These are phyloP conservation scores for Silene vulgaris DNA, from an alignment of 179 eudicot species.

Conservation along the genomic window DNA sequence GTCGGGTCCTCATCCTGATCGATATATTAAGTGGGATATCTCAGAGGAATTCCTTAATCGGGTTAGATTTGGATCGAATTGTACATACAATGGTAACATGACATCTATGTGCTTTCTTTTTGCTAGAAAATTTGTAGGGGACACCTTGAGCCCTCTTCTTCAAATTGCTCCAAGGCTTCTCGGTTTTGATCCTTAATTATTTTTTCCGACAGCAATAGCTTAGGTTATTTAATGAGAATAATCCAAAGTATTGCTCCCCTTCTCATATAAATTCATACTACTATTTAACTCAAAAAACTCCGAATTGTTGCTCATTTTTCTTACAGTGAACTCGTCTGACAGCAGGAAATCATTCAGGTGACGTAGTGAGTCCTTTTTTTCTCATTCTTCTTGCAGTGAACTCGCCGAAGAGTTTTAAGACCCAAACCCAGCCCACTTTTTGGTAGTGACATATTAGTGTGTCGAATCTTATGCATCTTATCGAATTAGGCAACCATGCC, in stretches of 20 bases:
- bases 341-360: too few species aligned
- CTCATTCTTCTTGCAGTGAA: not conserved
- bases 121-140: constrained; percentile 55
- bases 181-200: constrained; percentile 32
- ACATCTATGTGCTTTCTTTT: constrained; percentile 46
- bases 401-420: too few species aligned
- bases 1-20: constrained; percentile 50
- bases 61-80: constrained; percentile 33
- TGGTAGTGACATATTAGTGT: too few species aligned
- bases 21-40: constrained; percentile 34
- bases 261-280: too few species aligned
- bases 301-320: too few species aligned
- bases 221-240: too few species aligned
- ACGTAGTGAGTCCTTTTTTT: too few species aligned
- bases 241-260: too few species aligned
- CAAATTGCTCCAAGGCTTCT: constrained; percentile 35
- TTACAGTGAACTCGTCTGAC: too few species aligned
- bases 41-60: constrained; percentile 36
- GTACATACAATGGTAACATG: constrained; percentile 39
- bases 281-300: too few species aligned
- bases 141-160: constrained; percentile 42
- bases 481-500: not conserved
- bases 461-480: not conserved
- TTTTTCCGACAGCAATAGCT: too few species aligned
- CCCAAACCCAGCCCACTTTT: too few species aligned